Evolutionary conservation across 2,329 filamentous ascomycete species (phyloP), one percentile per base, ranked within the genome.

Genomic region (Sporothrix luriei): DNA sequence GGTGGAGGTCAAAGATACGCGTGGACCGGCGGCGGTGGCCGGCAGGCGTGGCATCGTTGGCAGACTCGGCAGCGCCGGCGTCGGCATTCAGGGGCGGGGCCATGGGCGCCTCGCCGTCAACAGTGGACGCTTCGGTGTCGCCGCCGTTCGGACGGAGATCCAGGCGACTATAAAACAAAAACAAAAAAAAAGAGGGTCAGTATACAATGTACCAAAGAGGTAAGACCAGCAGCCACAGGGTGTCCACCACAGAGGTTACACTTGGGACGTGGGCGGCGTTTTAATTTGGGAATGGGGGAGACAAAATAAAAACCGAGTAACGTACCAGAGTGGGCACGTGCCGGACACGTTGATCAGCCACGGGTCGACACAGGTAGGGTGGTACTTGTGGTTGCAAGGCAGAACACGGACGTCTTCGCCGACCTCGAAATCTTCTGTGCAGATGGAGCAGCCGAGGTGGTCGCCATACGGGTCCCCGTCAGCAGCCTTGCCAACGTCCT

Each of bases 331-430:
- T 21, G 88, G 88, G 77, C 88, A 91, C 40, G 88, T 91, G 71
- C 89, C 88, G 13, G 88, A 90, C 13, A 91, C 85, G 69, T 91
- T 89, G 71, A 91, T 80, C 55, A 91, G 80, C 89, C 89, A 91
- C 4, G 88, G 89, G 74, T 91, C 89, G 69, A 91, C 84, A 74
- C 89, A 91, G 59, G 82, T 81, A 0, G 89, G 88, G 74, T 91
- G 89, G 74, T 87, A 91, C 72, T 89, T 88, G 77, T 91, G 89
- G 69, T 87, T 80, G 76, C 89, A 91, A 48, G 89, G 89, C 52
- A 91, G 78, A 1, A 91, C 87, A 57, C 89, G 84, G 67, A 91
- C 87, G 74, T 91, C 88, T 75, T 91, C 86, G 16, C 89, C 89
- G 21, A 87, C 82, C 3, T 77, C 83, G 74, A 91, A 91, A 74